Evolutionary conservation across 305 asterid genomes (phyloP), one percentile per base, ranked within the genome.

Genomic region (Plantago coronopus): DNA sequence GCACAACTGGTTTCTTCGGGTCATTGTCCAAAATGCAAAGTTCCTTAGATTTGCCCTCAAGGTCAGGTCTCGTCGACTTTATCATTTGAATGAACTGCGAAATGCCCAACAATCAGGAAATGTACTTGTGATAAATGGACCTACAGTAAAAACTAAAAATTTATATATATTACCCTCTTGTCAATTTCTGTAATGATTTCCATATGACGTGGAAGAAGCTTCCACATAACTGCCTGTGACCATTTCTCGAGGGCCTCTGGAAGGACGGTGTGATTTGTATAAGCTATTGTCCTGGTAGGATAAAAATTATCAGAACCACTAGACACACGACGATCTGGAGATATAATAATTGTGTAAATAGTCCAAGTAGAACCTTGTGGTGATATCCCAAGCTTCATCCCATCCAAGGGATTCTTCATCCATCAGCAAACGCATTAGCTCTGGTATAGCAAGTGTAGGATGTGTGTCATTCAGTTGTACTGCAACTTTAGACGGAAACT

Each of bases 121-220:
- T 57, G 61, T 59, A 66, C 67, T 55, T 57, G 25, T 40, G 7
- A 38, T 54, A 45, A 25, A 31, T 18, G 25, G 42, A 66, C 34
- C 40, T 42, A 19, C 7, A 71, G 56, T 50, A 15, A 23, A 54
- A 45, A 71, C 34, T 37, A 62, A 45, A 34, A 38, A 53, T 61
- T 60, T 27, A 59, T 7, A n/a, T n/a, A n/a, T 18, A 42, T 20
- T 78, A 94, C 99, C 95, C 96, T 83, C 73, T 79, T 94, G 78
- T 94, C 99, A 62, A 94, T 85, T 80, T 94, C 99, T 77, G 77
- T 81, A 63, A 94, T 89, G 79, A 94, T 94, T 67, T 94, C 95
- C 99, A 94, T 94, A 70, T 87, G 97, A 61, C 99, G 96, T 23
- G 99, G 99, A 72, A 94, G 97, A 69, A 94, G 99, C 79, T 94